phyloP scores from a whole-genome alignment of 2,329 filamentous ascomycete genomes.

The Alternaria brassicicola region DNA sequence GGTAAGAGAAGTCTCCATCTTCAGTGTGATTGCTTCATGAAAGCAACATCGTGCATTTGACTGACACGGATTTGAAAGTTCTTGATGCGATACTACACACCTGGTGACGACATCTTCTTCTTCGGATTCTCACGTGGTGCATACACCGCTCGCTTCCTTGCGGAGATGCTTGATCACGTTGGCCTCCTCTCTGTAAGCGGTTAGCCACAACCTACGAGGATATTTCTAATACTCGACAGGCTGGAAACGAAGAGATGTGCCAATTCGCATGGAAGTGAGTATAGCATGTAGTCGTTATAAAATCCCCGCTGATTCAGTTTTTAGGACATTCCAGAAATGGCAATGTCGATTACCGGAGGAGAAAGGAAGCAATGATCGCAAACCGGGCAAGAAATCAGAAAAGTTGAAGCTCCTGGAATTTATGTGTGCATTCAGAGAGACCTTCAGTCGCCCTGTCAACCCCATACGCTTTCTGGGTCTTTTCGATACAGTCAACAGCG shows the following conservation, averaged over 20 bases:
- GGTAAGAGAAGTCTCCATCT: conserved; percentile 51
- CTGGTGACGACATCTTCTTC: conserved; percentile 57
- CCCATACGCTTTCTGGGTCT: conserved; percentile 78
- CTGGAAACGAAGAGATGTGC: conserved; percentile 86
- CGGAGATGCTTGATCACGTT: conserved; percentile 84
- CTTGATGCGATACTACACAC: conserved; percentile 57
- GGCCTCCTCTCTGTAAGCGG: conserved; percentile 67
- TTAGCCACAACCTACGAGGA: not conserved
- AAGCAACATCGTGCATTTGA: not conserved
- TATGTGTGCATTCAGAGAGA: conserved; percentile 81
- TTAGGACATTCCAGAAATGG: conserved; percentile 71
- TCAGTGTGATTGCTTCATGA: not conserved
- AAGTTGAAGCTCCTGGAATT: conserved; percentile 71
- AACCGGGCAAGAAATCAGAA: conserved; percentile 54
- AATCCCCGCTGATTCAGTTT: not conserved
- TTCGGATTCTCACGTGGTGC: conserved; percentile 58
- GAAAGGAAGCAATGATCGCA: conserved; percentile 32
- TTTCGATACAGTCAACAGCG: conserved; percentile 83
- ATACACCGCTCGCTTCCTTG: conserved; percentile 61
- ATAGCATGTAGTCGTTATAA: not conserved
- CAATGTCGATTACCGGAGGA: conserved; percentile 60
- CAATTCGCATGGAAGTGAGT: conserved; percentile 76
- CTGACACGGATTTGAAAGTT: conserved; percentile 39
- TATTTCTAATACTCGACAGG: conserved; percentile 38
- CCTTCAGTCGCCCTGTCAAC: conserved; percentile 76